Base-by-base conservation (phyloP, 257 asterid genomes). In the Rehmannia glutinosa region DNA sequence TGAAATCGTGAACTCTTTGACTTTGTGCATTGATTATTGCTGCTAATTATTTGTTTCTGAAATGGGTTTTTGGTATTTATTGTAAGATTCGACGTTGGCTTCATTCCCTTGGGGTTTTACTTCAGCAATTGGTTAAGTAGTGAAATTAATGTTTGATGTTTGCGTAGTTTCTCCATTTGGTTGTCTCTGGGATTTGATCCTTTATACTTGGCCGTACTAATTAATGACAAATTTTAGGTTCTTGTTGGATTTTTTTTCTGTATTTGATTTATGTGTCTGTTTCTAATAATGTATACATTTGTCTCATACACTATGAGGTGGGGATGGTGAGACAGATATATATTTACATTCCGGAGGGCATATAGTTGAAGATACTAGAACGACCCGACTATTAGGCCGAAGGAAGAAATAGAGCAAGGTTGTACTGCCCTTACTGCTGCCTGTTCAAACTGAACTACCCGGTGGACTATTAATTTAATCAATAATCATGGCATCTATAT, bases 41-140 rank as follows among this genome's bases (percentile, higher is more conserved):
- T 72, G 66, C 58, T 61, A 32, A 43, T 76, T 46, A 71, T 49
- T 11, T 72, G 78, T 49, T 76, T 74, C 16, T 35, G 76, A 56
- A 50, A 43, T 76, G 79, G 82, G 77, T 76, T 72, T 71, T 51
- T 53, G 52, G 52, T 52, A 25, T 62, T 68, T 65, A 24, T 38
- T 61, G 70, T 61, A 9, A 50, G 62, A 52, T 80, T 73, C 51
- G 58, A 68, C 64, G 21, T 66, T 73, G 66, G 76, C 68, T 62
- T 63, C 46, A 59, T 32, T 73, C 28, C 15, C 15, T 56, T 67
- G 50, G 41, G 39, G 13, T 67, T 76, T 76, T 63, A 19, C 35
- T 42, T 55, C 41, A 15, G 69, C 12, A 52, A 9, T 64, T 50
- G 27, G 2, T 36, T 16, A 13, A 43, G 55, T 54, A 53, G 66